These are phyloP conservation scores for Mikania micrantha DNA, from an alignment of 129 eudicot species.

Conservation along the genomic window DNA sequence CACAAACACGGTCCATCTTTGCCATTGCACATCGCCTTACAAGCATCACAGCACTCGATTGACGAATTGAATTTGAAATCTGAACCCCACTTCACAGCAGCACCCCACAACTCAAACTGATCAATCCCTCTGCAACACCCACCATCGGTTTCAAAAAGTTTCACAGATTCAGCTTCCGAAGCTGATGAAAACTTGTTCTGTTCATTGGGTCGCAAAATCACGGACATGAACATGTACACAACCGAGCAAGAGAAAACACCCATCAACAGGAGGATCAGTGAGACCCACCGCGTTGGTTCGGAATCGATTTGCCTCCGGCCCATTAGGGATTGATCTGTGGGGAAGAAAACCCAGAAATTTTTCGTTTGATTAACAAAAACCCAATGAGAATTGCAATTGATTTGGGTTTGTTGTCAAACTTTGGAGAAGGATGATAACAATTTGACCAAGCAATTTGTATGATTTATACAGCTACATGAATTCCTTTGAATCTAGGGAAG, in stretches of 20 bases:
- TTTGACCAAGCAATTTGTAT: conserved; percentile 8
- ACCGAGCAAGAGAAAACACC: conserved; percentile 59
- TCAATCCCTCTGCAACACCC: conserved; percentile 85
- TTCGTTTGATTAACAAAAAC: background rate
- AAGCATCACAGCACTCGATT: conserved; percentile 75
- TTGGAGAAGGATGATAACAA: background rate
- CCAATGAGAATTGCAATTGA: background rate
- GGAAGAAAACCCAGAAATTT: conserved; percentile 39
- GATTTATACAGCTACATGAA: background rate
- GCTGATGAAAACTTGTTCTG: background rate
- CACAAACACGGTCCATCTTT: conserved; percentile 90
- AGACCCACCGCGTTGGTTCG: conserved; percentile 58
- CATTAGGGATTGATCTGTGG: conserved; percentile 46
- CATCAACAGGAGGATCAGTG: conserved; percentile 49
- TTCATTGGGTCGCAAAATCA: conserved; percentile 37
- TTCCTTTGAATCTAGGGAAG: background rate
- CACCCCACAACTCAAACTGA: conserved; percentile 81
- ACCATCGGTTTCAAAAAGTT: conserved; percentile 23
- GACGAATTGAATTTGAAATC: conserved; percentile 75
- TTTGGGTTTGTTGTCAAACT: conserved; percentile 10
- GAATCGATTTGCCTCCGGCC: conserved; percentile 71
- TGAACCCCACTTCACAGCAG: conserved; percentile 92
- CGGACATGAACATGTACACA: conserved; percentile 60
- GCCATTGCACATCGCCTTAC: conserved; percentile 75
- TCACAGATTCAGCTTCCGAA: conserved; percentile 22